phyloP scores from a whole-genome alignment of 106 monocot species.

The Acorus calamus region DNA sequence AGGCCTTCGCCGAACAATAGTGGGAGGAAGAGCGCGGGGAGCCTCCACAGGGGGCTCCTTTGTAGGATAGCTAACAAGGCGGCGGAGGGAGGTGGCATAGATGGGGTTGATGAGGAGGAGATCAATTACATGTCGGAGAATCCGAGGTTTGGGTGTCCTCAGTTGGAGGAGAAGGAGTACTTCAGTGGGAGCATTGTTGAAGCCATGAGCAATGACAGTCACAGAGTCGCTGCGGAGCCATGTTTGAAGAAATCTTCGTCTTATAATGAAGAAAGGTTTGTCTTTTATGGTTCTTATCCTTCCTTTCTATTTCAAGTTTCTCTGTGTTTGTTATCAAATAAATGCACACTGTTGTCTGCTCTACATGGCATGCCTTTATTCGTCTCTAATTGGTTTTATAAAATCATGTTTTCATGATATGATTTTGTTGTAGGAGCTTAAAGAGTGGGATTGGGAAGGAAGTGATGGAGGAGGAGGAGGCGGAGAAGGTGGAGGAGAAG shows the following conservation, averaged over 20 bases:
- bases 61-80: conserved; percentile 23
- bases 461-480: background rate
- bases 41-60: conserved; percentile 18
- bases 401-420: too few species aligned
- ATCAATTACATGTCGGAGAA: conserved; percentile 29
- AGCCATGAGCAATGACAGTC: conserved; percentile 6
- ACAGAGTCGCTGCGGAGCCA: conserved; percentile 15
- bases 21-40: conserved; percentile 31
- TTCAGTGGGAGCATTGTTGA: conserved; percentile 95
- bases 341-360: background rate
- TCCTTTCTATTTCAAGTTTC: background rate
- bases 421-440: conserved; percentile 23
- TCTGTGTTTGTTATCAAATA: background rate
- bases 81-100: background rate
- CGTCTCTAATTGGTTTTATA: too few species aligned
- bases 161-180: conserved; percentile 75
- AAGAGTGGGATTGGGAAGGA: conserved; percentile 33
- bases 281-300: too few species aligned
- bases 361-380: too few species aligned
- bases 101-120: conserved; percentile 15
- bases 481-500: conserved; percentile 16
- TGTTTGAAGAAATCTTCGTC: conserved; percentile 64
- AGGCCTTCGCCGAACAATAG: background rate
- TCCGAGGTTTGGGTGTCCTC: conserved; percentile 26
- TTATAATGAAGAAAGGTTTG: conserved; percentile 70